Evolutionary conservation across 2,329 filamentous ascomycete species (phyloP).

Genomic region (Penicillium sp.): DNA sequence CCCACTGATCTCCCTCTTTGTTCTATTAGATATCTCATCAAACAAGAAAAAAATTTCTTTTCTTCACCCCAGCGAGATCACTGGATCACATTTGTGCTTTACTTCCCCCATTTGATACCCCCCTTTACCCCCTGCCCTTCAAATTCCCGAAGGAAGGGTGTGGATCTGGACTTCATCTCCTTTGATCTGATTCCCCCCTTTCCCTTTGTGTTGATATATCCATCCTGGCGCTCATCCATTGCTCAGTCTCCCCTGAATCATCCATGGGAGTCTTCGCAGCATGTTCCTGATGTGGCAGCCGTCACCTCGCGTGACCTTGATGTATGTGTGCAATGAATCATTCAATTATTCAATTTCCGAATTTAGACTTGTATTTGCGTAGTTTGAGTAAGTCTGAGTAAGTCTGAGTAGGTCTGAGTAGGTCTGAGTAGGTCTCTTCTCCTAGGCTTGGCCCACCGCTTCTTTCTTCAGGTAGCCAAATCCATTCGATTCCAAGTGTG

Average conservation of each 20-base stretch:
- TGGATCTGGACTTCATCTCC: slow-evolving; percentile 1
- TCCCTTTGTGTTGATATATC: slow-evolving; percentile 14
- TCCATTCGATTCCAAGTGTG: not conserved
- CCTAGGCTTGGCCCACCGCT: not conserved
- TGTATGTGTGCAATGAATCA: slow-evolving; percentile 17
- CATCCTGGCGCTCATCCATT: slow-evolving; percentile 33
- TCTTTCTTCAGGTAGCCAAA: not conserved
- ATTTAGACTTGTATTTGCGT: not conserved
- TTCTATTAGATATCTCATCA: slow-evolving; percentile 16
- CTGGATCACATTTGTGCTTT: slow-evolving; percentile 13
- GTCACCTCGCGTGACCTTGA: slow-evolving; percentile 32
- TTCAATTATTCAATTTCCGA: slow-evolving; percentile 2
- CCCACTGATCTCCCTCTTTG: slow-evolving; percentile 7
- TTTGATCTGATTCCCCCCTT: not conserved
- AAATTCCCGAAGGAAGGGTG: not conserved
- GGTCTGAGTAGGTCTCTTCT: not conserved
- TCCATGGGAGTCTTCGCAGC: slow-evolving; percentile 3
- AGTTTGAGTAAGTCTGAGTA: not conserved
- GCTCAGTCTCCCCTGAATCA: not conserved
- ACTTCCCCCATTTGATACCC: slow-evolving; percentile 13
- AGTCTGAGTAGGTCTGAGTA: not conserved
- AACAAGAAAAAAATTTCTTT: slow-evolving; percentile 16
- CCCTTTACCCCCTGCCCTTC: slow-evolving; percentile 1
- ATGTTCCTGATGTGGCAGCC: slow-evolving; percentile 34
- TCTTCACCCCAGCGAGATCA: slow-evolving; percentile 10